Conservation (phyloP, 2,329 filamentous ascomycete species). For the Magnaporthales sp. region DNA sequence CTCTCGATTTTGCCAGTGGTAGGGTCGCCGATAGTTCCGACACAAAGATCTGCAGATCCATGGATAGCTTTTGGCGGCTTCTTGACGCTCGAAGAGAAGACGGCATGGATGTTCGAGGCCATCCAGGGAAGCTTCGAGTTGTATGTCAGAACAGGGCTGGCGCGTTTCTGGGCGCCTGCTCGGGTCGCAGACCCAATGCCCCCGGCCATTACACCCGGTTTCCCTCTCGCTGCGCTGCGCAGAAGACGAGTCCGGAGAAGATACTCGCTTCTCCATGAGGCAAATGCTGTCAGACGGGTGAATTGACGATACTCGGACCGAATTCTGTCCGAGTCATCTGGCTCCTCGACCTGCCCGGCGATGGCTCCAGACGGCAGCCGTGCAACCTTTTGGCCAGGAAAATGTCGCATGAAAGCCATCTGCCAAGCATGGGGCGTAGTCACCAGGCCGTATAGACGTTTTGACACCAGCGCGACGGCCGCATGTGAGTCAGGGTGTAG, state of each 20-base stretch:
- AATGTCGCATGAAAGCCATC: conserved; percentile 84
- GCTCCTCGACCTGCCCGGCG: background rate
- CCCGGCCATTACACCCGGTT: conserved; percentile 51
- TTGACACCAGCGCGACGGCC: conserved; percentile 76
- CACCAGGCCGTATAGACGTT: conserved; percentile 76
- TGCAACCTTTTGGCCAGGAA: conserved; percentile 58
- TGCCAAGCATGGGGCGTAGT: conserved; percentile 92
- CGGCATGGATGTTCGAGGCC: conserved; percentile 71
- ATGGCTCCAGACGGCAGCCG: background rate
- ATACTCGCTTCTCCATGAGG: conserved; percentile 97
- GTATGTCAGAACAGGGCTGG: conserved; percentile 72
- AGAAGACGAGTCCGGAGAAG: conserved; percentile 78
- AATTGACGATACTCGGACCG: conserved; percentile 72
- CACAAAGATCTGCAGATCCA: conserved; percentile 68
- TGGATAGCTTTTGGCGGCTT: conserved; percentile 74
- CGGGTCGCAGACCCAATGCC: conserved; percentile 43
- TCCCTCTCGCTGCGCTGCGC: conserved; percentile 72
- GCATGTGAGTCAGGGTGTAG: conserved; percentile 77
- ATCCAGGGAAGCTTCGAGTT: conserved; percentile 74
- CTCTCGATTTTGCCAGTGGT: conserved; percentile 64
- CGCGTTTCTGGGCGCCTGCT: conserved; percentile 49
- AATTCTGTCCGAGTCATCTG: conserved; percentile 24
- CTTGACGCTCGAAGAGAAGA: conserved; percentile 59
- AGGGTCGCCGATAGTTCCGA: conserved; percentile 76
- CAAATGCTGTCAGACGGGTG: conserved; percentile 68